Conservation (phyloP, 164 flowering plant genomes). For the Annona squamosa region DNA sequence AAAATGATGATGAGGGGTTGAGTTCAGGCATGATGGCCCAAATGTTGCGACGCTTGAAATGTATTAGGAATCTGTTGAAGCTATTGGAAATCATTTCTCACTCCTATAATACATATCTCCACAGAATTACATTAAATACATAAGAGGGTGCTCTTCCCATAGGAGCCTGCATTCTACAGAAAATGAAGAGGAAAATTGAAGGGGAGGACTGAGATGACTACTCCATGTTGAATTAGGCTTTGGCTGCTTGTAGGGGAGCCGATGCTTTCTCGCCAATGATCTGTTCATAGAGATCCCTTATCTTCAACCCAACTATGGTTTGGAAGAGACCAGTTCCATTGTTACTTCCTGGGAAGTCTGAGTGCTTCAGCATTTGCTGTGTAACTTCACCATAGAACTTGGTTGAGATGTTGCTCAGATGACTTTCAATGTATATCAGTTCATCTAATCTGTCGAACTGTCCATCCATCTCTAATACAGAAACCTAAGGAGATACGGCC, state of each 20-base stretch:
- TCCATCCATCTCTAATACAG: conserved; percentile 93
- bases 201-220: not conserved
- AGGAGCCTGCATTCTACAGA: conserved; percentile 8
- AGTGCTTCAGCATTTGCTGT: conserved; percentile 86
- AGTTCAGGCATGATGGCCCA: not conserved
- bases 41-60: not conserved
- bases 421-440: conserved; percentile 88
- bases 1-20: not conserved
- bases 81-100: not conserved
- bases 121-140: conserved; percentile 18
- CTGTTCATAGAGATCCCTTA: conserved; percentile 86
- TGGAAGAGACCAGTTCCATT: conserved; percentile 94
- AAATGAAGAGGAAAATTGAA: conserved; percentile 6
- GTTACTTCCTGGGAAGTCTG: conserved; percentile 94
- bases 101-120: conserved; percentile 23
- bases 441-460: conserved; percentile 94
- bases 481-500: conserved; percentile 40
- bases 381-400: conserved; percentile 94
- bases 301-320: conserved; percentile 79
- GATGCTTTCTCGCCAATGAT: conserved; percentile 35
- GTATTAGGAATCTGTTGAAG: not conserved
- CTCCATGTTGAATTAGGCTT: conserved; percentile 31
- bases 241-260: conserved; percentile 50
- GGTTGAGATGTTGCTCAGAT: conserved; percentile 81
- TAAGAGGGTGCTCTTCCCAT: conserved; percentile 11